Evolutionary conservation across 1,284 basidiomycete genomes (phyloP).

Genomic region (Heterobasidion annosum): DNA sequence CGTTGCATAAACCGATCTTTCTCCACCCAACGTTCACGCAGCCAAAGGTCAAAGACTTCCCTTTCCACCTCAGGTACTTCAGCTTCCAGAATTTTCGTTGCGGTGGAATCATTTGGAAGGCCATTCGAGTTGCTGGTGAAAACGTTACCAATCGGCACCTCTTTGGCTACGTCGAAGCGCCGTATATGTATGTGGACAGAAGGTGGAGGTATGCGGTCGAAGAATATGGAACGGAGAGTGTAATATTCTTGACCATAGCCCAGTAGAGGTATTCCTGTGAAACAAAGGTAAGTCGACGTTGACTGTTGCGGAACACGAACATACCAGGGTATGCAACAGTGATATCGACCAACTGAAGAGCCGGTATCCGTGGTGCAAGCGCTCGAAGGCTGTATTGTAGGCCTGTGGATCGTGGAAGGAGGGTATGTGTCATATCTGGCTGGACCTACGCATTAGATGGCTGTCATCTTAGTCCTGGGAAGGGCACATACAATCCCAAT

Average conservation of each 20-base stretch:
- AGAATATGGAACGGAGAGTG: constrained; percentile 85
- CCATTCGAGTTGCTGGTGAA: constrained; percentile 26
- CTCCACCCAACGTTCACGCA: constrained; percentile 71
- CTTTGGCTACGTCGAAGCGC: constrained; percentile 55
- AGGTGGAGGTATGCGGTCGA: constrained; percentile 77
- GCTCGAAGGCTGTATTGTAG: constrained; percentile 81
- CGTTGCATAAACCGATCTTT: constrained; percentile 73
- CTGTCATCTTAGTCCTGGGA: not conserved
- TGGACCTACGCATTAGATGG: constrained; percentile 20
- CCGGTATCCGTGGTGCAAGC: constrained; percentile 68
- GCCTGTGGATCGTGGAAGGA: constrained; percentile 89
- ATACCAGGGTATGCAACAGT: constrained; percentile 86
- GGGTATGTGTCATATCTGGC: constrained; percentile 71
- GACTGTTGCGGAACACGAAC: not conserved
- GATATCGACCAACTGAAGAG: constrained; percentile 78
- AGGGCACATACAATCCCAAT: constrained; percentile 60
- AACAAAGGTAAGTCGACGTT: no score
- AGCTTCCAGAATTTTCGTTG: constrained; percentile 30
- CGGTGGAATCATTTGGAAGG: constrained; percentile 16
- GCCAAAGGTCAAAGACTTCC: constrained; percentile 75
- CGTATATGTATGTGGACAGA: constrained; percentile 82
- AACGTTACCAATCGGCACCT: constrained; percentile 60
- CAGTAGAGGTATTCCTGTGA: constrained; percentile 53
- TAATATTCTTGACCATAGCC: constrained; percentile 81
- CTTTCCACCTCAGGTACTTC: constrained; percentile 67